A percentile compares a stretch with the other conserved stretches of the same genome.
phyloP scores from a whole-genome alignment of 139 green algal species.

The Ettlia oleoabundans region DNA sequence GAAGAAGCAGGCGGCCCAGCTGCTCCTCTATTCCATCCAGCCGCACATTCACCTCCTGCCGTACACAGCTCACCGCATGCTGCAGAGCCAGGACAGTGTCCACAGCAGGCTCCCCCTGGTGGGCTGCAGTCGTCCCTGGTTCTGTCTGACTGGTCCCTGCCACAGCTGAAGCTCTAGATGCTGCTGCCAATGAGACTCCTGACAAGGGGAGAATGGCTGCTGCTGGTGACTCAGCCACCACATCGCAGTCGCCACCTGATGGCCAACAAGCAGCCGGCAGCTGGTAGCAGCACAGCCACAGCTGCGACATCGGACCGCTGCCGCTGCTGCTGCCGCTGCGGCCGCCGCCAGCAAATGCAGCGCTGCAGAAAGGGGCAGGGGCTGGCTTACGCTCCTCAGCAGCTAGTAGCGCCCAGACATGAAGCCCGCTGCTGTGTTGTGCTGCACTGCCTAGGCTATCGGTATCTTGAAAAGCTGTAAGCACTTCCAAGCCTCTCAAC shows the following conservation, averaged over 20 bases:
- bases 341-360: not conserved
- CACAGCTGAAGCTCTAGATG: too few species aligned
- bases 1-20: not conserved
- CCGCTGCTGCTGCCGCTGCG: not conserved
- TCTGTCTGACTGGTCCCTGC: too few species aligned
- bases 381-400: not conserved
- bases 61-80: not conserved
- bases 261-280: too few species aligned
- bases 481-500: not conserved
- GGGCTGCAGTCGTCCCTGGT: too few species aligned
- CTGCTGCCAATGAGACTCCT: too few species aligned
- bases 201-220: not conserved
- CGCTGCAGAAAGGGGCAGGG: not conserved
- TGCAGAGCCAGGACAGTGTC: not conserved
- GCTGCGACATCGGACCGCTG: too few species aligned
- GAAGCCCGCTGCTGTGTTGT: too few species aligned
- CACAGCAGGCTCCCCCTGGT: not conserved
- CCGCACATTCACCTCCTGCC: not conserved
- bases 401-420: not conserved
- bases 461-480: too few species aligned
- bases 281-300: conserved; percentile 19
- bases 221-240: not conserved
- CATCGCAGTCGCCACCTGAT: too few species aligned
- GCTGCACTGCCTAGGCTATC: too few species aligned
- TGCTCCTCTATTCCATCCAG: not conserved